Percentiles rank a stretch among this genome's conserved stretches.
Evolutionary conservation across 805 yeast species (phyloP).

Genomic region (Cyberlindnera mycetangii): DNA sequence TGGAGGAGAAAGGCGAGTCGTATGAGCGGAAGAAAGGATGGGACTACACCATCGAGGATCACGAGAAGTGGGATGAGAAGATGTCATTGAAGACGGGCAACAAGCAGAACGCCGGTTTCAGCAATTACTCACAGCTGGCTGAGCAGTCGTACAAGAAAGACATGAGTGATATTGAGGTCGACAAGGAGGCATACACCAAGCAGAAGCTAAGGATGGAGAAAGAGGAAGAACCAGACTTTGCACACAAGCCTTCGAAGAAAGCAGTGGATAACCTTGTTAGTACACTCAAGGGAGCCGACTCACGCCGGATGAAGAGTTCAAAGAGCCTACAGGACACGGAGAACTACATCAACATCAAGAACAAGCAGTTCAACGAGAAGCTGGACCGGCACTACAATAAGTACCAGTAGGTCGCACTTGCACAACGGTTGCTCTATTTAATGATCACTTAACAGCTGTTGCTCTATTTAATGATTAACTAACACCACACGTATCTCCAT

Average conservation of each 20-base stretch:
- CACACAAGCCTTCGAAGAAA: conserved; percentile 36
- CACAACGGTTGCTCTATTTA: too few relatives aligned
- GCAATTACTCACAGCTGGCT: conserved; percentile 55
- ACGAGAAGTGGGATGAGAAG: conserved; percentile 57
- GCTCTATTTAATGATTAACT: too few relatives aligned
- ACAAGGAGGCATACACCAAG: conserved; percentile 44
- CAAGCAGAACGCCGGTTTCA: conserved; percentile 37
- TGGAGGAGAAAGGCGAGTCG: conserved; percentile 36
- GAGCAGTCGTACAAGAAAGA: conserved; percentile 57
- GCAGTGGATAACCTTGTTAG: conserved; percentile 34
- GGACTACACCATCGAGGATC: conserved; percentile 62
- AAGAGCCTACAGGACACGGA: conserved; percentile 35
- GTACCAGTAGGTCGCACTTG: too few relatives aligned
- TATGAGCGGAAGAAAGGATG: conserved; percentile 43
- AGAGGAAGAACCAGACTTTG: conserved; percentile 25
- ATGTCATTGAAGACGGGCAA: conserved; percentile 30
- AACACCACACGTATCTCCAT: too few relatives aligned
- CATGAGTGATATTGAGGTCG: conserved; percentile 36
- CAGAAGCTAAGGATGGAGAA: conserved; percentile 32
- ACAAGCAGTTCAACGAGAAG: conserved; percentile 70
- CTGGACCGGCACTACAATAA: conserved; percentile 39
- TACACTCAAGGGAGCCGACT: conserved; percentile 20
- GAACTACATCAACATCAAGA: conserved; percentile 60
- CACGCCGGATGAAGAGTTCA: conserved; percentile 36
- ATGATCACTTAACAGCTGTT: too few relatives aligned